phyloP scores from a whole-genome alignment of 345 rosid genomes.

The Melaleuca quinquenervia region DNA sequence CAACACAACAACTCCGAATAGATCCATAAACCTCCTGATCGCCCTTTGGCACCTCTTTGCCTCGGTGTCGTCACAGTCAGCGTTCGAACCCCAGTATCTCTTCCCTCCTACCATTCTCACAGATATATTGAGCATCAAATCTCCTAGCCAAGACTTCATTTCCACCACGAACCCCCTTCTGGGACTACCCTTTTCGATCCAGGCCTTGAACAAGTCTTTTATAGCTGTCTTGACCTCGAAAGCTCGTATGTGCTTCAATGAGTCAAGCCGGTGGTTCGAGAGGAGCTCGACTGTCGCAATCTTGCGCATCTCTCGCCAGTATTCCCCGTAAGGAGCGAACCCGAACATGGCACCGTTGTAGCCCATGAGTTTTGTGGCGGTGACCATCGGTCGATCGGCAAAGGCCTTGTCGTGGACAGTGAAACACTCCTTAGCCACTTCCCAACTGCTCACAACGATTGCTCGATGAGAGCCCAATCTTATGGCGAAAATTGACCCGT shows the following conservation, averaged over 20 bases:
- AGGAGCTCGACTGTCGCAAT: conserved; percentile 12
- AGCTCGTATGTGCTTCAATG: conserved; percentile 8
- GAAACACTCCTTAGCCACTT: conserved; percentile 26
- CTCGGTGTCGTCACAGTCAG: conserved; percentile 1
- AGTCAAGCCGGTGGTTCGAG: conserved; percentile 17
- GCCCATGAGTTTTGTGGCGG: conserved; percentile 17
- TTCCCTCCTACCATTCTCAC: conserved; percentile 24
- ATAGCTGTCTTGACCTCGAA: conserved; percentile 13
- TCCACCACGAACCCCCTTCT: conserved; percentile 8
- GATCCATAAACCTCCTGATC: conserved; percentile 3
- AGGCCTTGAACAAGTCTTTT: conserved; percentile 1
- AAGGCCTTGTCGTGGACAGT: conserved; percentile 18
- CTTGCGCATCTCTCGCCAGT: conserved; percentile 33
- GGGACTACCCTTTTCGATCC: not conserved
- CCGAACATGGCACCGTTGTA: conserved; percentile 28
- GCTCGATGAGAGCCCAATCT: conserved; percentile 12
- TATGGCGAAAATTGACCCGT: conserved; percentile 18
- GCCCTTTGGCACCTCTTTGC: not conserved
- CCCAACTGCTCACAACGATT: conserved; percentile 13
- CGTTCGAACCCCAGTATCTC: conserved; percentile 2
- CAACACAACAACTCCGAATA: conserved; percentile 17
- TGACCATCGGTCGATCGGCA: conserved; percentile 1
- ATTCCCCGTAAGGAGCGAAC: conserved; percentile 24
- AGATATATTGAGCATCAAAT: conserved; percentile 11
- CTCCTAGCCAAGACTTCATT: conserved; percentile 28